phyloP scores from a whole-genome alignment of 2,329 filamentous ascomycete species.

The Aspergillus chevalieri region DNA sequence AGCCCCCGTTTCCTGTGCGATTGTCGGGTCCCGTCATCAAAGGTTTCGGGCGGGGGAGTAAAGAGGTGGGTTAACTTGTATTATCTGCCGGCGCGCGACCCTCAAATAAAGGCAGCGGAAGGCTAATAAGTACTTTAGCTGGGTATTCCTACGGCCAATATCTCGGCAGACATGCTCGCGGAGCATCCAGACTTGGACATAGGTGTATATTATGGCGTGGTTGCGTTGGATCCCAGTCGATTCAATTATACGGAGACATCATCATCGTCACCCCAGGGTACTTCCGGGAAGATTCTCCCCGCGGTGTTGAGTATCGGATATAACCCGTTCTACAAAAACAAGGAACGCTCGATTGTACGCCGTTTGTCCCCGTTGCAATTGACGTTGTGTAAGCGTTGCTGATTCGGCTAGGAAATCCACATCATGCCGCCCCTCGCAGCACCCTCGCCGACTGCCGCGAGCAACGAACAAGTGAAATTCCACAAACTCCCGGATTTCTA shows the following conservation, averaged over 20 bases:
- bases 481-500: constrained; percentile 68
- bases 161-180: constrained; percentile 61
- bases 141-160: constrained; percentile 94
- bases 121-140: constrained; percentile 50
- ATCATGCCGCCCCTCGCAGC: constrained; percentile 66
- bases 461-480: constrained; percentile 24
- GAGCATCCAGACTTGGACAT: constrained; percentile 56
- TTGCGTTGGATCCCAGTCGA: constrained; percentile 55
- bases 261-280: background rate
- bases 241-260: constrained; percentile 18
- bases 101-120: background rate
- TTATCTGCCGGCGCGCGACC: background rate
- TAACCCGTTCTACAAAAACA: constrained; percentile 97
- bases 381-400: background rate
- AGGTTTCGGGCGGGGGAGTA: constrained; percentile 89
- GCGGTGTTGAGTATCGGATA: constrained; percentile 95
- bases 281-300: constrained; percentile 53
- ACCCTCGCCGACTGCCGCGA: constrained; percentile 27
- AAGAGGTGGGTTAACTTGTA: constrained; percentile 57
- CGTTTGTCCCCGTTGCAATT: background rate
- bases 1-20: constrained; percentile 71
- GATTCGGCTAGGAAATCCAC: constrained; percentile 63
- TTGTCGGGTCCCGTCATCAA: constrained; percentile 84
- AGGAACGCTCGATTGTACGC: constrained; percentile 64
- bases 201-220: constrained; percentile 93